These are phyloP conservation scores for Botrytis squamosa DNA, from an alignment of 2,329 filamentous ascomycete genomes.

Conservation along the genomic window DNA sequence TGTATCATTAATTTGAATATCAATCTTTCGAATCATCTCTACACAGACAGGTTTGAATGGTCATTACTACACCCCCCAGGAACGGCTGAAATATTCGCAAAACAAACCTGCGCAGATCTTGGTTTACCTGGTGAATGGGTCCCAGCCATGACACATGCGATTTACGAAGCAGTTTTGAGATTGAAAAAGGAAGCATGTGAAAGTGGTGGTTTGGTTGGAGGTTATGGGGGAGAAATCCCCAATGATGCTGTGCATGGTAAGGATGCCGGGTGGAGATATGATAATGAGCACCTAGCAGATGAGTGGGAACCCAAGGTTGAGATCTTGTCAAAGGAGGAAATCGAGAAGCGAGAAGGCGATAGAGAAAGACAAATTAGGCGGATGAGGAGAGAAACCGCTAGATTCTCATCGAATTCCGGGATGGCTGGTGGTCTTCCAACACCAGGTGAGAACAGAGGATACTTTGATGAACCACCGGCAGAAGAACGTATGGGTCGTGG, in stretches of 20 bases:
- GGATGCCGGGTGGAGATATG: conserved; percentile 92
- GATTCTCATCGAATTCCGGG: conserved; percentile 83
- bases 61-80: conserved; percentile 88
- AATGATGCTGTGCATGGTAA: conserved; percentile 82
- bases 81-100: conserved; percentile 88
- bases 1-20: conserved; percentile 90
- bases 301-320: conserved; percentile 85
- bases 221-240: conserved; percentile 72
- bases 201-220: conserved; percentile 79
- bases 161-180: conserved; percentile 90
- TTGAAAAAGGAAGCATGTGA: conserved; percentile 97
- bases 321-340: conserved; percentile 86
- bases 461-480: conserved; percentile 50
- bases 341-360: conserved; percentile 94
- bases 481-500: conserved; percentile 89
- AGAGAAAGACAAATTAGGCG: conserved; percentile 86
- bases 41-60: conserved; percentile 98
- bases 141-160: conserved; percentile 89
- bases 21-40: conserved; percentile 85
- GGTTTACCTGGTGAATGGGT: conserved; percentile 92
- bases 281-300: conserved; percentile 82
- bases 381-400: conserved; percentile 83
- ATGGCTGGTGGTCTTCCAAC: conserved; percentile 74
- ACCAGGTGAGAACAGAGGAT: conserved; percentile 44
- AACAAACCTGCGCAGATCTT: conserved; percentile 87